Evolutionary conservation across 2,329 filamentous ascomycete genomes (phyloP).

Genomic region (Xylariaceae sp.): DNA sequence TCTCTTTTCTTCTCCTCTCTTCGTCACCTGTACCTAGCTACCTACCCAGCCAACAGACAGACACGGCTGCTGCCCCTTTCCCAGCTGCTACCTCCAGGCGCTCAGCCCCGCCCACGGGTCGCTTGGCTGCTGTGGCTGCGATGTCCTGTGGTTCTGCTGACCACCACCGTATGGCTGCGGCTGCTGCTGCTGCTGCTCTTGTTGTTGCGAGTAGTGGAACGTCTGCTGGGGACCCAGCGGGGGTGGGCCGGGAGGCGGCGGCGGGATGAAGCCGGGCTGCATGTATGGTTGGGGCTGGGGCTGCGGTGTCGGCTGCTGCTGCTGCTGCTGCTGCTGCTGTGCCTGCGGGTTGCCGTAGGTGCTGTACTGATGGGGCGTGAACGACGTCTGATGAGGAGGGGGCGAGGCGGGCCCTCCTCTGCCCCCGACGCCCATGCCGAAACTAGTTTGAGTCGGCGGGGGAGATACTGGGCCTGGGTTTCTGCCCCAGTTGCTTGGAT

Average conservation of each 20-base stretch:
- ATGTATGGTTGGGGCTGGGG: slow-evolving; percentile 37
- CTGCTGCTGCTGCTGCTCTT: slow-evolving; percentile 22
- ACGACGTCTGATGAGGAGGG: slow-evolving; percentile 39
- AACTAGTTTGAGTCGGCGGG: slow-evolving; percentile 31
- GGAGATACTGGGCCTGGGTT: slow-evolving; percentile 45
- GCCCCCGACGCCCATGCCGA: slow-evolving; percentile 25
- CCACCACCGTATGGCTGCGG: slow-evolving; percentile 10
- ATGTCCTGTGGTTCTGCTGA: slow-evolving; percentile 15
- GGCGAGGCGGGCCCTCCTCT: slow-evolving; percentile 43
- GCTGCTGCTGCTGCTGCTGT: slow-evolving; percentile 33
- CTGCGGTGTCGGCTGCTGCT: slow-evolving; percentile 33
- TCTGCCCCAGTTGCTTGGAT: slow-evolving; percentile 51
- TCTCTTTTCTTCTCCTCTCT: no score
- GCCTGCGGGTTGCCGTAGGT: slow-evolving; percentile 37
- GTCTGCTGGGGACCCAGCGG: slow-evolving; percentile 57
- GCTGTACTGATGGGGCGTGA: slow-evolving; percentile 37
- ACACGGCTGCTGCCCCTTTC: slow-evolving; percentile 2
- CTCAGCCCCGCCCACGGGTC: slow-evolving; percentile 48
- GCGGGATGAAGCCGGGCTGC: slow-evolving; percentile 53
- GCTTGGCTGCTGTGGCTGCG: slow-evolving; percentile 33
- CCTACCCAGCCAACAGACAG: no score
- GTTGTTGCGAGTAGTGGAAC: slow-evolving; percentile 40
- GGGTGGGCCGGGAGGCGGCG: slow-evolving; percentile 55
- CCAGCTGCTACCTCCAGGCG: slow-evolving; percentile 40
- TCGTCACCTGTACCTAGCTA: no score